These are phyloP conservation scores for Conticribra guillardii DNA, from an alignment of 108 stramenopile species.

Conservation along the genomic window DNA sequence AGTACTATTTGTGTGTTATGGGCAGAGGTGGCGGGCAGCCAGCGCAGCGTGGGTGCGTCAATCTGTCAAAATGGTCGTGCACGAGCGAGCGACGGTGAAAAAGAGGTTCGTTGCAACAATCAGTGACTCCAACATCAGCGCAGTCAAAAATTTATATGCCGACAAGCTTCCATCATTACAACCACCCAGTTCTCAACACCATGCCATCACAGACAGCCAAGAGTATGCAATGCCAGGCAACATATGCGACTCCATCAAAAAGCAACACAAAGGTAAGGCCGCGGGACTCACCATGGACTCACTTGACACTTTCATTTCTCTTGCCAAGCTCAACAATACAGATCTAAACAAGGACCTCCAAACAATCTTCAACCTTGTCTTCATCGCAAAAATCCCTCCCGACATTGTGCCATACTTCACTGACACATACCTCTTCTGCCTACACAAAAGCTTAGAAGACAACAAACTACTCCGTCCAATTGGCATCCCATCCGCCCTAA, in stretches of 20 bases:
- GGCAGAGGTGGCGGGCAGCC: too few species aligned
- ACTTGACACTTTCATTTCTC: too few species aligned
- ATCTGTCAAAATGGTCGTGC: too few species aligned
- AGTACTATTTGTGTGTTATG: too few species aligned
- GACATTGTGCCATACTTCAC: background rate
- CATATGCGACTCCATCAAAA: slow-evolving; percentile 15
- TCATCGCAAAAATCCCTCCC: background rate
- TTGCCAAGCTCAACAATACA: too few species aligned
- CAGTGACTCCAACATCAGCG: background rate
- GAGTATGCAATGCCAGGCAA: slow-evolving; percentile 12
- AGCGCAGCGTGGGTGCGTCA: too few species aligned
- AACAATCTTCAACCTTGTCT: too few species aligned
- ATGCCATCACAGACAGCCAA: slow-evolving; percentile 8
- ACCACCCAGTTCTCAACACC: background rate
- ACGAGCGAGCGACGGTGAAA: too few species aligned
- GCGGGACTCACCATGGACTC: too few species aligned
- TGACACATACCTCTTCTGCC: slow-evolving; percentile 33
- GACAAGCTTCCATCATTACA: background rate
- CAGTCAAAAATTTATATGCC: background rate
- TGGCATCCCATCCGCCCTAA: slow-evolving; percentile 25
- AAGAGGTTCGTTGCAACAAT: too few species aligned
- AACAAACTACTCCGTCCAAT: slow-evolving; percentile 26
- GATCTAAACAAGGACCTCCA: slow-evolving; percentile 14
- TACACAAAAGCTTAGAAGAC: slow-evolving; percentile 33
- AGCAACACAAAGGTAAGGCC: too few species aligned